phyloP scores from a whole-genome alignment of 2,329 filamentous ascomycete genomes.

The Fusarium tricinctum region DNA sequence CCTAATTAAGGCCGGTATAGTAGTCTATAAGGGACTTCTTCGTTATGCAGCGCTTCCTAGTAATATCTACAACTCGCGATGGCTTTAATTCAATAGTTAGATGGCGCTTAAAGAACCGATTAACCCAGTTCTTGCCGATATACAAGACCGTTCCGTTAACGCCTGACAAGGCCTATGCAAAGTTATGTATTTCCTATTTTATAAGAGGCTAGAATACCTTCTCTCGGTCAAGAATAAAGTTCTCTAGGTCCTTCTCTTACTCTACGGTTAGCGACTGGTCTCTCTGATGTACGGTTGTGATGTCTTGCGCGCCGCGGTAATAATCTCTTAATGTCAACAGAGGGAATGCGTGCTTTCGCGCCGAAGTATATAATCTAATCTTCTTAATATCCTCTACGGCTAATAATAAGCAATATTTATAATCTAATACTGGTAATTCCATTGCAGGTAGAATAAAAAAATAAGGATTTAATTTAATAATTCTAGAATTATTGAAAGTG shows the following conservation, averaged over 20 bases:
- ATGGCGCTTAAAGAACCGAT: neutral
- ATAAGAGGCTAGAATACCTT: neutral
- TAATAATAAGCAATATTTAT: neutral
- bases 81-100: too few relatives aligned
- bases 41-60: neutral
- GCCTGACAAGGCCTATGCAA: neutral
- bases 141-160: neutral
- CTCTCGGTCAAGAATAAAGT: neutral
- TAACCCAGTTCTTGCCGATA: neutral
- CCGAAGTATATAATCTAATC: neutral
- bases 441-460: neutral
- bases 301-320: neutral
- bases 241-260: neutral
- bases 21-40: neutral
- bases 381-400: neutral
- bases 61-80: neutral
- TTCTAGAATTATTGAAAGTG: too few relatives aligned
- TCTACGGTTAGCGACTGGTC: neutral
- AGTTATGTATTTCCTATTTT: neutral
- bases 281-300: neutral
- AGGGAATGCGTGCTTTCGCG: fast-evolving
- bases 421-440: neutral
- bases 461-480: neutral
- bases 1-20: neutral
- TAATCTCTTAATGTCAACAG: neutral